Evolutionary conservation across 139 green algal species (phyloP).

Genomic region (Chlorella sorokiniana): DNA sequence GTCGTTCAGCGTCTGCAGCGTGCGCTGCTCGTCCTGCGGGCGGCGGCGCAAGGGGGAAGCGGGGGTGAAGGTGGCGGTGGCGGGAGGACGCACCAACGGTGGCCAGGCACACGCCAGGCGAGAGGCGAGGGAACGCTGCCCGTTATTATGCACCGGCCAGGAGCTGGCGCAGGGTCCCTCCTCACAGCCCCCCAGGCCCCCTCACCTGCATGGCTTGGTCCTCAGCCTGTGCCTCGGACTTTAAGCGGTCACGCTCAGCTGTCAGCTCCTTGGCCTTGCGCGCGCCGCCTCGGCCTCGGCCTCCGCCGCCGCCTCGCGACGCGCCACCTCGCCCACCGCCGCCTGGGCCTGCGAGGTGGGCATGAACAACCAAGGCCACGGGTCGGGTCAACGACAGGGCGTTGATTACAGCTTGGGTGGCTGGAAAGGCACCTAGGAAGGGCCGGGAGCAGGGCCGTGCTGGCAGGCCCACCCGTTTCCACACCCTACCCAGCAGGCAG

Average conservation of each 20-base stretch:
- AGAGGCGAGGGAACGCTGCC: too few species aligned
- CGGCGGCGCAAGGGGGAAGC: not conserved
- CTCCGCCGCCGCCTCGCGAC: not conserved
- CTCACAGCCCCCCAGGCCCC: not conserved
- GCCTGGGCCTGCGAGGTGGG: conserved; percentile 2
- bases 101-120: too few species aligned
- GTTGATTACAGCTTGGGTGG: too few species aligned
- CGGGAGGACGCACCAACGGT: too few species aligned
- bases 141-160: too few species aligned
- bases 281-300: not conserved
- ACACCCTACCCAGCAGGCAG: too few species aligned
- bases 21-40: conserved; percentile 42
- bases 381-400: too few species aligned
- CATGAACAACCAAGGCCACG: not conserved
- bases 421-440: too few species aligned
- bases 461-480: too few species aligned
- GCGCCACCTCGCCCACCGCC: not conserved
- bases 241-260: conserved; percentile 57
- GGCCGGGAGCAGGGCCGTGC: too few species aligned
- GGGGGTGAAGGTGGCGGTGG: too few species aligned
- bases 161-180: not conserved
- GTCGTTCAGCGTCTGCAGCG: conserved; percentile 68
- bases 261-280: conserved; percentile 34
- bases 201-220: conserved; percentile 19
- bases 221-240: conserved; percentile 34